A percentile compares a stretch with the other conserved stretches of the same genome.
These are phyloP conservation scores for Dendrocalamus latiflorus DNA, from an alignment of 202 grass and related monocot species.

Conservation along the genomic window DNA sequence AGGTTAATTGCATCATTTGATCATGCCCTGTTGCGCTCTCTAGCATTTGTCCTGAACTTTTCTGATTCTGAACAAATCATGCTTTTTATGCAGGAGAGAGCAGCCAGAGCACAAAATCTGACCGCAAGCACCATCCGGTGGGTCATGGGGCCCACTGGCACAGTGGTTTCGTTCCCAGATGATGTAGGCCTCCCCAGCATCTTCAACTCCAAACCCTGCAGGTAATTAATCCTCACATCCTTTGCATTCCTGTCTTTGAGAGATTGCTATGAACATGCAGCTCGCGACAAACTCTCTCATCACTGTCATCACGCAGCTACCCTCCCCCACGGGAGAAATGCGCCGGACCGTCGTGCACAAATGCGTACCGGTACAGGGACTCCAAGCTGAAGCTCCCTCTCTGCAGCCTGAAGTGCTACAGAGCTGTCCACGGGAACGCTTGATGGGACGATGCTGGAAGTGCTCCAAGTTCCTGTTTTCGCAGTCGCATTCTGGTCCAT, in stretches of 20 bases:
- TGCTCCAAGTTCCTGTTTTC: background rate
- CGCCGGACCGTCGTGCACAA: slow-evolving; percentile 66
- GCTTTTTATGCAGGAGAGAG: slow-evolving; percentile 48
- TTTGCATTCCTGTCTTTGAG: background rate
- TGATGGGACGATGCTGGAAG: background rate
- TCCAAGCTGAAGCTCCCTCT: slow-evolving; percentile 89
- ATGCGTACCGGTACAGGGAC: slow-evolving; percentile 71
- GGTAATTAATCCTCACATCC: slow-evolving; percentile 26
- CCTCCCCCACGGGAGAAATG: slow-evolving; percentile 89
- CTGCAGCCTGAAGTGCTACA: slow-evolving; percentile 88
- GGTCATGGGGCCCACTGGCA: slow-evolving; percentile 67
- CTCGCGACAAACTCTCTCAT: background rate
- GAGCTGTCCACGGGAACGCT: slow-evolving; percentile 38
- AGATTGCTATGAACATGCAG: background rate
- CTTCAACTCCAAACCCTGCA: slow-evolving; percentile 64
- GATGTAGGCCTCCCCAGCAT: slow-evolving; percentile 74
- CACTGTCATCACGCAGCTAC: slow-evolving; percentile 44
- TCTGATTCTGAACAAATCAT: slow-evolving; percentile 18
- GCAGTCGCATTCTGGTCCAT: background rate
- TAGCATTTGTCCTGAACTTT: background rate
- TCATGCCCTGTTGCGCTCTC: background rate
- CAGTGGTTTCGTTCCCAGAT: slow-evolving; percentile 61
- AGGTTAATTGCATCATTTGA: slow-evolving; percentile 32
- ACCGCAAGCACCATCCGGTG: slow-evolving; percentile 49
- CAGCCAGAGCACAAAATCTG: slow-evolving; percentile 41